Evolutionary conservation across 306 rosid genomes (phyloP).

Genomic region (Rosa multiflora): DNA sequence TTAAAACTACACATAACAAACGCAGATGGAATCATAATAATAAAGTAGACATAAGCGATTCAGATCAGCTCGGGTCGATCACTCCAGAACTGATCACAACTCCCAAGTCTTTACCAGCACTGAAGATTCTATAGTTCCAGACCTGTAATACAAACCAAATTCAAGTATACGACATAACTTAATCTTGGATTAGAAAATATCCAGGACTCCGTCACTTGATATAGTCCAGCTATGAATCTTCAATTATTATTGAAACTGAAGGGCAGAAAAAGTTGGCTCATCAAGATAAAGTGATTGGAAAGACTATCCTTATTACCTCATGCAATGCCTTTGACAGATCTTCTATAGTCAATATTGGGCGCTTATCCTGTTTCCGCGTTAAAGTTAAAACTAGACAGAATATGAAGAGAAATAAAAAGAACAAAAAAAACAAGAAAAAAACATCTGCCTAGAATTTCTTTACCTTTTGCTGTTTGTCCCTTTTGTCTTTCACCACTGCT

Average conservation of each 20-base stretch:
- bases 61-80: not conserved
- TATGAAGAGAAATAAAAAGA: not conserved
- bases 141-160: not conserved
- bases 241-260: not conserved
- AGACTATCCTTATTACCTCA: conserved; percentile 45
- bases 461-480: conserved; percentile 96
- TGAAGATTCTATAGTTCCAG: not conserved
- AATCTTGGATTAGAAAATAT: not conserved
- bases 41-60: not conserved
- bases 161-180: not conserved
- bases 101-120: not conserved
- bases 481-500: conserved; percentile 81
- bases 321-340: conserved; percentile 72
- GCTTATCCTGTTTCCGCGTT: conserved; percentile 66
- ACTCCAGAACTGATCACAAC: not conserved
- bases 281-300: not conserved
- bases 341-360: conserved; percentile 75
- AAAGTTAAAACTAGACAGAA: conserved; percentile 18
- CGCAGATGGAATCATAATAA: not conserved
- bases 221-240: not conserved
- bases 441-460: not conserved
- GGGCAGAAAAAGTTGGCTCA: not conserved
- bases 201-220: not conserved
- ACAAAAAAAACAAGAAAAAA: not conserved
- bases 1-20: not conserved